Evolutionary conservation across 208 protist species (phyloP), one percentile per base, ranked within the genome.

Genomic region (Sergeia podlipaevii): DNA sequence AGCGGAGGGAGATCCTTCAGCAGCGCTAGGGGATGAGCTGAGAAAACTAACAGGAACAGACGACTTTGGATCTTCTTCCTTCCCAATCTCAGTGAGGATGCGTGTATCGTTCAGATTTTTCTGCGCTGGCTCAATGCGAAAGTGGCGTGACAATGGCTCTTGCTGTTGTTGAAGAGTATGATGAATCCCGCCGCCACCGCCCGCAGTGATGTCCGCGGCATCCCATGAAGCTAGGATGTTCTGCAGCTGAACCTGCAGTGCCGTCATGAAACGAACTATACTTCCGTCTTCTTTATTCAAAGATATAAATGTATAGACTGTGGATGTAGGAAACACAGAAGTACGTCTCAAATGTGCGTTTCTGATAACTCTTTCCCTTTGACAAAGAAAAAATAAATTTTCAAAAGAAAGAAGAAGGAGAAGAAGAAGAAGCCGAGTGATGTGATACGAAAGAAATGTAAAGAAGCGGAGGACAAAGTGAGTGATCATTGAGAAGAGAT

Each of bases 211-310:
- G 7, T 54, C 48, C 13, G 34, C 48, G 7, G 56, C 34, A 30
- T 84, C 76, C 80, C 80, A 88, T 20, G 73, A 52, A 11, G 55
- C 61, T 13, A 88, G 65, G 10, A 88, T 63, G 62, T 84, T 75
- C 28, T 75, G 58, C 15, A 88, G 46, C 42, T 88, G 80, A 27
- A 66, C 26, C 21, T 79, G 52, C 28, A 88, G 42, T 23, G 58
- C 57, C 13, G 15, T n/a, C 13, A 15, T 11, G 15, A 39, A 39
- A 39, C 34, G 13, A 57, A 11, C n/a, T n/a, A n/a, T n/a, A n/a
- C n/a, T n/a, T n/a, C n/a, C n/a, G n/a, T n/a, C n/a, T n/a, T n/a
- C n/a, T n/a, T n/a, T n/a, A n/a, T n/a, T n/a, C n/a, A n/a, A n/a
- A n/a, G n/a, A n/a, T n/a, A n/a, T n/a, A n/a, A n/a, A n/a, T n/a